Base-by-base conservation (phyloP, 2,329 filamentous ascomycete genomes). In the Davidsoniella virescens region DNA sequence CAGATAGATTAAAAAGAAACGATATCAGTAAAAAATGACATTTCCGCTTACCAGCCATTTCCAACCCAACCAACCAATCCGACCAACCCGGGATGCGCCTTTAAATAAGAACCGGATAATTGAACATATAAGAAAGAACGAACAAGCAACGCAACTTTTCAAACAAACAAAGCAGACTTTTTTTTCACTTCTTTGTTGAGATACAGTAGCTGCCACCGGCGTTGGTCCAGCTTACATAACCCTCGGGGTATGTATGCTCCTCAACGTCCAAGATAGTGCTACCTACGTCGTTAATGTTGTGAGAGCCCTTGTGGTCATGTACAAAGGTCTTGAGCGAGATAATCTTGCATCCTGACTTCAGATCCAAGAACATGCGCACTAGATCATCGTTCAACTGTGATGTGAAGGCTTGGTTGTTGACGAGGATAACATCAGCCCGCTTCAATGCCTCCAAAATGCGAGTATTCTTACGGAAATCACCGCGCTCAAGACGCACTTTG, bases 321-420 rank as follows among this genome's bases (percentile, higher is more conserved):
- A 92, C 86, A 61, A 98, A 98, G 1, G 83, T 87, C 66, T 92
- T 93, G 53, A 98, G 73, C 47, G 87, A 94, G 40, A 96, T 82
- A 51, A 98, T 84, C 63, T 84, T 83, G 64, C 84, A 88, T 2
- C 90, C 90, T 50, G 84, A 75, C 65, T 95, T 96, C 55, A 96
- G 70, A 60, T 98, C 92, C 54, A 98, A 69, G 60, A 98, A 96
- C 69, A 94, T 86, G 58, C 86, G 79, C 56, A 90, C 78, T 43
- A 98, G 71, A 54, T 79, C 77, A 60, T 86, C 82, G 65, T 96
- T 98, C 50, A 95, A 75, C 57, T 82, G 74, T 12, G 88, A 82
- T 5, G 82, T 88, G 65, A 98, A 98, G 2, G 87, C 92, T 65
- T 96, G 88, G 66, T 98, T 98, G 70, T 98, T 98, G 59, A 96